Conservation (phyloP, 2,329 filamentous ascomycete genomes). For the Lecanosticta acicola region DNA sequence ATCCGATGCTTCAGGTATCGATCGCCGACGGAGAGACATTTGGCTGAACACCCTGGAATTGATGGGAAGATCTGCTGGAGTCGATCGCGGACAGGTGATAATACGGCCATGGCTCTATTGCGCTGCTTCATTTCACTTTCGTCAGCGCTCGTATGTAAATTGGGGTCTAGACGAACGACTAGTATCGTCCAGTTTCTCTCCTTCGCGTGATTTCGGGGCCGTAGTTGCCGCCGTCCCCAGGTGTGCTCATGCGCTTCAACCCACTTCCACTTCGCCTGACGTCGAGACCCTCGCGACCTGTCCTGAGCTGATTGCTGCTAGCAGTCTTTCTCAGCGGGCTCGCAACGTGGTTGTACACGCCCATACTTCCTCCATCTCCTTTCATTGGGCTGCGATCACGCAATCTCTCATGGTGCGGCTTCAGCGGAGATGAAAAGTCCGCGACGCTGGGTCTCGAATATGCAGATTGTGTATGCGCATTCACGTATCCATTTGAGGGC, state of each 20-base stretch:
- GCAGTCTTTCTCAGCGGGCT: conserved; percentile 78
- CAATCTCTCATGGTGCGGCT: conserved; percentile 38
- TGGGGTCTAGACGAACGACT: conserved; percentile 18
- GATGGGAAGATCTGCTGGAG: too few species aligned
- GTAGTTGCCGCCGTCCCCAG: conserved; percentile 21
- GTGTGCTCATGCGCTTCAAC: conserved; percentile 41
- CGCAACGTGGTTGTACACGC: conserved; percentile 71
- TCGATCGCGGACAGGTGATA: too few species aligned
- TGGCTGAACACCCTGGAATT: too few species aligned
- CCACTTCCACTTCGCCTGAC: conserved; percentile 35
- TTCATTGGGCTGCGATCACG: conserved; percentile 48
- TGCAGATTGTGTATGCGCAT: conserved; percentile 32
- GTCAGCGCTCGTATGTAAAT: neutral
- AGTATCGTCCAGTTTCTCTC: conserved; percentile 28
- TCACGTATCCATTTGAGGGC: conserved; percentile 23
- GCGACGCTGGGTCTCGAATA: conserved; percentile 34
- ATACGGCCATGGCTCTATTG: too few species aligned
- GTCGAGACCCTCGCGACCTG: conserved; percentile 25
- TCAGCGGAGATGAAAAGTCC: conserved; percentile 45
- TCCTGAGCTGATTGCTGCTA: conserved; percentile 49
- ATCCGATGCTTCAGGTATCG: too few species aligned
- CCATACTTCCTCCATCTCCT: conserved; percentile 70
- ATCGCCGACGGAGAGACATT: too few species aligned
- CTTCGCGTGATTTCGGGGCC: conserved; percentile 15
- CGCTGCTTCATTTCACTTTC: neutral